Conservation (phyloP, 306 rosid genomes). For the Calophaca sinica region DNA sequence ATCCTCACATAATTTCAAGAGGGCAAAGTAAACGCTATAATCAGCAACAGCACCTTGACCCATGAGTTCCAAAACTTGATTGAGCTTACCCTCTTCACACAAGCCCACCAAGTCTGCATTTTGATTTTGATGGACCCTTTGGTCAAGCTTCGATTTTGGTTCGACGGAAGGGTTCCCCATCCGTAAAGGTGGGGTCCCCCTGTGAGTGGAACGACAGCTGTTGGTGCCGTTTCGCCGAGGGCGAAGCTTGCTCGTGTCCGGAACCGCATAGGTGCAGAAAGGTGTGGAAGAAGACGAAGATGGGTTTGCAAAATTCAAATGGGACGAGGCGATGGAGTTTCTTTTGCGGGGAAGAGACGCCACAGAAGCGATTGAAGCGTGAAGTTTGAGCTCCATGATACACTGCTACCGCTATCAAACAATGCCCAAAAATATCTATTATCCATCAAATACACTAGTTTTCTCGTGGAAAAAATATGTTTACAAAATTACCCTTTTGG, state of each 20-base stretch:
- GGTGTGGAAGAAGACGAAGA: constrained; percentile 48
- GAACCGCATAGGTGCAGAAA: constrained; percentile 46
- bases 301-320: constrained; percentile 41
- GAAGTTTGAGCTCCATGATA: constrained; percentile 28
- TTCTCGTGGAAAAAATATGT: not conserved
- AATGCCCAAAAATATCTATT: constrained; percentile 15
- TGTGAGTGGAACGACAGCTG: constrained; percentile 40
- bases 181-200: constrained; percentile 45
- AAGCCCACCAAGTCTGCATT: constrained; percentile 59
- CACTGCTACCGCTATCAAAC: not conserved
- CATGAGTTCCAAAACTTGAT: constrained; percentile 64
- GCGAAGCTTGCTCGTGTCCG: constrained; percentile 44
- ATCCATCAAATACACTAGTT: not conserved
- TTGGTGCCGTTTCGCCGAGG: constrained; percentile 51
- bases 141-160: constrained; percentile 39
- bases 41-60: constrained; percentile 73
- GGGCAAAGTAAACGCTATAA: constrained; percentile 55
- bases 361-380: constrained; percentile 57
- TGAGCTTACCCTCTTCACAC: constrained; percentile 70
- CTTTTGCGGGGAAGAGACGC: constrained; percentile 44
- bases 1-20: constrained; percentile 63
- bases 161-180: constrained; percentile 47
- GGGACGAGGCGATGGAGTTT: constrained; percentile 47
- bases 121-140: constrained; percentile 43
- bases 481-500: not conserved